These are phyloP conservation scores for Cryptosporidium parvum DNA, from an alignment of 169 alveolate genomes.

Conservation along the genomic window DNA sequence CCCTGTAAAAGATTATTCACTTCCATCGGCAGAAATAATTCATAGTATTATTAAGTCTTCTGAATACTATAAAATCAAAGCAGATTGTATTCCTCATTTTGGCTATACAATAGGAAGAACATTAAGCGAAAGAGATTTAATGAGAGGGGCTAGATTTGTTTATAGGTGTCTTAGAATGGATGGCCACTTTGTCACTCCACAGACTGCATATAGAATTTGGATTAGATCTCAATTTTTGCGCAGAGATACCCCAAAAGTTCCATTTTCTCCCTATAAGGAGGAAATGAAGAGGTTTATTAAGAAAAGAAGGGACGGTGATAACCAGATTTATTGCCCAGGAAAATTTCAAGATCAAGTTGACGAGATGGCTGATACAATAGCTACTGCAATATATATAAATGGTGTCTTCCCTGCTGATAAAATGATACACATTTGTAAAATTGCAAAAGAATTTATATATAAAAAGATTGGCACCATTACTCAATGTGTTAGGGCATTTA, in stretches of 20 bases:
- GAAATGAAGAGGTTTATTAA: conserved; percentile 55
- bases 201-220: conserved; percentile 70
- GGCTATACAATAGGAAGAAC: conserved; percentile 44
- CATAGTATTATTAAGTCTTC: conserved; percentile 57
- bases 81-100: conserved; percentile 58
- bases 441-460: conserved; percentile 40
- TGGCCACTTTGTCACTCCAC: conserved; percentile 60
- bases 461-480: background rate
- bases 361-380: conserved; percentile 58
- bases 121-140: conserved; percentile 18
- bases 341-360: conserved; percentile 50
- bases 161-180: conserved; percentile 75
- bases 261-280: conserved; percentile 20
- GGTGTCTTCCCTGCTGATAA: conserved; percentile 10
- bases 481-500: conserved; percentile 33
- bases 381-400: conserved; percentile 53
- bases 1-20: background rate
- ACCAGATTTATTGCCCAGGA: conserved; percentile 70
- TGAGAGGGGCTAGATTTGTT: conserved; percentile 71
- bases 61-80: conserved; percentile 49
- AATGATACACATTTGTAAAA: conserved; percentile 32
- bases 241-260: conserved; percentile 24
- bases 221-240: conserved; percentile 49
- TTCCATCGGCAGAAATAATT: conserved; percentile 38
- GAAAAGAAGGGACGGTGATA: conserved; percentile 22